Evolutionary conservation across 768 basidiomycete genomes (phyloP).

Genomic region (Pisolithus orientalis): DNA sequence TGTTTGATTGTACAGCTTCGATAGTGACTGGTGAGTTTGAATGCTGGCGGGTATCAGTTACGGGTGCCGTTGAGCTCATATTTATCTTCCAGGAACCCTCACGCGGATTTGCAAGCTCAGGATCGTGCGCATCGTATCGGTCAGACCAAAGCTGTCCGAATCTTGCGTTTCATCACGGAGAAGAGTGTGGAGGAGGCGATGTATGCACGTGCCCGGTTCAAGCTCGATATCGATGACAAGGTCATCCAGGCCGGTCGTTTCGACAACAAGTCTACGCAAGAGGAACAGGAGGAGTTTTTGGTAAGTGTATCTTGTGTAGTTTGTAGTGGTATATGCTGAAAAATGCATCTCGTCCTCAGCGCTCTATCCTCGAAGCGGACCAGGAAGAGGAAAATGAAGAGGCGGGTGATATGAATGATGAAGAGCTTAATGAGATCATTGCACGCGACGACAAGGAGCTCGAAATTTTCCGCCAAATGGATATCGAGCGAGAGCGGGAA

Average conservation of each 20-base stretch:
- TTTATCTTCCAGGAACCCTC: slow-evolving; percentile 72
- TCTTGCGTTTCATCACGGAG: slow-evolving; percentile 94
- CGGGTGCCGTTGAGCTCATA: not conserved
- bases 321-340: slow-evolving; percentile 1
- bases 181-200: slow-evolving; percentile 99
- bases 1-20: slow-evolving; percentile 45
- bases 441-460: slow-evolving; percentile 79
- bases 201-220: slow-evolving; percentile 89
- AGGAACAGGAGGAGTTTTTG: slow-evolving; percentile 94
- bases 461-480: slow-evolving; percentile 74
- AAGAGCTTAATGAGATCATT: slow-evolving; percentile 91
- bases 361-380: slow-evolving; percentile 84
- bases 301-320: slow-evolving; percentile 38
- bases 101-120: slow-evolving; percentile 98
- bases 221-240: slow-evolving; percentile 98
- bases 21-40: slow-evolving; percentile 58
- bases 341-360: slow-evolving; percentile 45
- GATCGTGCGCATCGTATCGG: slow-evolving; percentile 99
- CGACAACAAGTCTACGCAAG: slow-evolving; percentile 96
- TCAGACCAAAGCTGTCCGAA: slow-evolving; percentile 96
- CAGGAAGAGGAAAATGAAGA: slow-evolving; percentile 89
- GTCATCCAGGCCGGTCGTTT: slow-evolving; percentile 99
- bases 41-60: not conserved
- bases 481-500: slow-evolving; percentile 70
- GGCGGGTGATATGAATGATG: slow-evolving; percentile 88